Percentiles rank a stretch among this genome's conserved stretches.
Evolutionary conservation across 441 rosid genomes (phyloP).

Genomic region (Populus hybrid): DNA sequence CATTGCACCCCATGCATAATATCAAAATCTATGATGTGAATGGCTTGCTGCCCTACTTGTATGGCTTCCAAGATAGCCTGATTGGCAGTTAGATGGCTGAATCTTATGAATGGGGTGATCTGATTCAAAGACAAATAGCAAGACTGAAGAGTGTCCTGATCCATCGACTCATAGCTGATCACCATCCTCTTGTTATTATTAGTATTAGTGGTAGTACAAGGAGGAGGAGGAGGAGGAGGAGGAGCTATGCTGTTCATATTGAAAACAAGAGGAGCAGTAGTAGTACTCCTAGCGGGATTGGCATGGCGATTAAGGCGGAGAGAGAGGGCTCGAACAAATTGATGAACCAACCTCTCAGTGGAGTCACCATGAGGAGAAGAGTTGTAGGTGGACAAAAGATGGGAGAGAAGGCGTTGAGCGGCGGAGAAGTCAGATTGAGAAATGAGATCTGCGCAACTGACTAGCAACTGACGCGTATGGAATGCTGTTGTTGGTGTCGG

Average conservation of each 20-base stretch:
- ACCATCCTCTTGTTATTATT: neutral
- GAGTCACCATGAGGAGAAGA: conserved; percentile 86
- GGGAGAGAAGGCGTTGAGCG: conserved; percentile 58
- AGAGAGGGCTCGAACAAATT: conserved; percentile 75
- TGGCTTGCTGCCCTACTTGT: conserved; percentile 42
- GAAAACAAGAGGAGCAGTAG: neutral
- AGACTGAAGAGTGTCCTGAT: conserved; percentile 40
- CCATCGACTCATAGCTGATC: neutral
- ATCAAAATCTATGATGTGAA: conserved; percentile 86
- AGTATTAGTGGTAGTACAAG: too few species aligned
- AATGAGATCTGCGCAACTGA: conserved; percentile 63
- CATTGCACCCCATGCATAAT: conserved; percentile 96
- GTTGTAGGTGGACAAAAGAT: conserved; percentile 36
- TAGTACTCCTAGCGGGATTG: neutral
- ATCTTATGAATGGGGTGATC: conserved; percentile 80
- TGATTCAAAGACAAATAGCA: conserved; percentile 84
- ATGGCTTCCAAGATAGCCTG: conserved; percentile 87
- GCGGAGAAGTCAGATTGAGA: conserved; percentile 68
- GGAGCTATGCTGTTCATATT: neutral
- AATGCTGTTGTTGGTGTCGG: conserved; percentile 22
- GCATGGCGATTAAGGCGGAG: conserved; percentile 45
- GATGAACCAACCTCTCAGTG: conserved; percentile 60
- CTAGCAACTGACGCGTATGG: conserved; percentile 66
- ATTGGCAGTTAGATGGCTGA: conserved; percentile 87
- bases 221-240: too few species aligned